These are phyloP conservation scores for Aspergillus eucalypticola DNA, from an alignment of 2,329 filamentous ascomycete species.

Conservation along the genomic window DNA sequence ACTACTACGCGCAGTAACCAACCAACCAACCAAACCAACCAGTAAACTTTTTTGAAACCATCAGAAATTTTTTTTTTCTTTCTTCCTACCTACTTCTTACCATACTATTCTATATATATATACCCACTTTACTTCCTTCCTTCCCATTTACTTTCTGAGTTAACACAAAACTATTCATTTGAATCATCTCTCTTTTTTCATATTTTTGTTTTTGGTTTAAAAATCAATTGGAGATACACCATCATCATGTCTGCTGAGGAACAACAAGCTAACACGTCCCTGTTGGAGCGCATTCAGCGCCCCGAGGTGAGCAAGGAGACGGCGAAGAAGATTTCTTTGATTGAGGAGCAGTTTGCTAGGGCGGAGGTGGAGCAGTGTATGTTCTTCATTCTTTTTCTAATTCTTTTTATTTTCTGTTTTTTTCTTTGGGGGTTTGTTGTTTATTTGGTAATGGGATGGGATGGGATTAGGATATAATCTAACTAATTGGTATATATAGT, in stretches of 20 bases:
- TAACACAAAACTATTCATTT: no score
- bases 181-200: no score
- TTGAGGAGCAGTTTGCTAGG: constrained; percentile 83
- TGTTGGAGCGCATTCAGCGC: constrained; percentile 35
- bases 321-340: constrained; percentile 64
- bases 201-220: no score
- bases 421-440: neutral
- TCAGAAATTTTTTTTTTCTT: neutral
- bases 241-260: neutral
- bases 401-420: neutral
- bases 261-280: neutral
- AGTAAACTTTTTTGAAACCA: neutral
- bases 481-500: constrained; percentile 51
- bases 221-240: no score
- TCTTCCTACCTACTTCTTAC: neutral
- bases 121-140: no score
- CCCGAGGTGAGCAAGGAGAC: constrained; percentile 50
- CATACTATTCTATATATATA: no score
- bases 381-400: neutral
- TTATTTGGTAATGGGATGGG: no score
- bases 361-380: constrained; percentile 70
- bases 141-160: no score
- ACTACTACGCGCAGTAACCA: neutral
- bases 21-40: neutral
- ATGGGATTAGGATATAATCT: neutral